Percentiles rank a stretch among this genome's conserved stretches.
Conservation (phyloP, 2,329 filamentous ascomycete genomes). For the Fusarium virguliforme region DNA sequence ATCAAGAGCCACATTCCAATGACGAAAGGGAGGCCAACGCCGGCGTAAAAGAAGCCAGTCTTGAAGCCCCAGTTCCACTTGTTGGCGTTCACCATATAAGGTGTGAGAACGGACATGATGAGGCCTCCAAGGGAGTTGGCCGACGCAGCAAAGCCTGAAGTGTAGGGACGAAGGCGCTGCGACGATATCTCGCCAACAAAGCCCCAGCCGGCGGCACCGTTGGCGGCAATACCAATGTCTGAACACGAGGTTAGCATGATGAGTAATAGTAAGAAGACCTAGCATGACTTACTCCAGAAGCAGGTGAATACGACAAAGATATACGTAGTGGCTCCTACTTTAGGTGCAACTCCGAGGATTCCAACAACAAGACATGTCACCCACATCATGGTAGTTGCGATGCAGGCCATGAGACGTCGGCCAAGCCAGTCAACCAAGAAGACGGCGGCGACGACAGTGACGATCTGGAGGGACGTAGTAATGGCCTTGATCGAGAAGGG, state of each 20-base stretch:
- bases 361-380: conserved; percentile 7
- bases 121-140: background rate
- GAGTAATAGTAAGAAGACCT: background rate
- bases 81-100: conserved; percentile 6
- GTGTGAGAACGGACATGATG: conserved; percentile 4
- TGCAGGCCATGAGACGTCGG: conserved; percentile 2
- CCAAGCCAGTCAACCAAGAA: conserved; percentile 6
- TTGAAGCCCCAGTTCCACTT: conserved; percentile 13
- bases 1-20: conserved; percentile 10
- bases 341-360: background rate
- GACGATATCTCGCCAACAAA: conserved; percentile 10
- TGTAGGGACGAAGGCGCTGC: conserved; percentile 8
- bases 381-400: conserved; percentile 6
- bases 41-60: conserved; percentile 13
- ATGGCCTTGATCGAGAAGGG: conserved; percentile 11
- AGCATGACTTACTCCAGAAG: conserved; percentile 6
- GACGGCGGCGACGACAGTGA: background rate
- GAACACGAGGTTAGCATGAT: background rate
- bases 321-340: background rate
- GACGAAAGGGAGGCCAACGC: conserved; percentile 5
- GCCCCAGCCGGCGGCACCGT: conserved; percentile 11
- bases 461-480: conserved; percentile 6
- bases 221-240: conserved; percentile 12
- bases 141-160: background rate
- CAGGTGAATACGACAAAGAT: conserved; percentile 10